phyloP scores from a whole-genome alignment of 2,329 filamentous ascomycete genomes.

The Hypoxylon rubiginosum region DNA sequence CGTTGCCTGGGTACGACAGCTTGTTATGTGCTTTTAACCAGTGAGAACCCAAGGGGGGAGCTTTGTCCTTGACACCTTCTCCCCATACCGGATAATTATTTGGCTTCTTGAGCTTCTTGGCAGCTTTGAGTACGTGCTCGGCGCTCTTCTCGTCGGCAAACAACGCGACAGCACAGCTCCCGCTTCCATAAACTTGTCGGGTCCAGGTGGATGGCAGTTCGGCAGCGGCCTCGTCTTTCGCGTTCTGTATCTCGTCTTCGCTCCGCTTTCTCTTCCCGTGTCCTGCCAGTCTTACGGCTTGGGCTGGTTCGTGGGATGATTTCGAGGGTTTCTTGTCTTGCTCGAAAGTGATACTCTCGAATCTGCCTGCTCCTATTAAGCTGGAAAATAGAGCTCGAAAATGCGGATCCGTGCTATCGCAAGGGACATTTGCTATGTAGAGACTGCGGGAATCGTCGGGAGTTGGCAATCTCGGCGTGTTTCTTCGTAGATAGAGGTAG shows the following conservation, averaged over 20 bases:
- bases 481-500: slow-evolving; percentile 87
- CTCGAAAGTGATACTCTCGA: slow-evolving; percentile 84
- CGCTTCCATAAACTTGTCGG: slow-evolving; percentile 76
- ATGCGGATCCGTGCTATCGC: slow-evolving; percentile 83
- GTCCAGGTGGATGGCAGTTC: slow-evolving; percentile 81
- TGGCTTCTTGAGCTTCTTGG: slow-evolving; percentile 71
- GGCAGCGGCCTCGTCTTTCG: slow-evolving; percentile 69
- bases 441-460: slow-evolving; percentile 82
- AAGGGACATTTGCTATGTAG: slow-evolving; percentile 90
- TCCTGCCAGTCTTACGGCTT: slow-evolving; percentile 56
- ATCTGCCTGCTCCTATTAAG: slow-evolving; percentile 81
- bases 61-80: slow-evolving; percentile 68
- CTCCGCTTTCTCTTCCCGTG: slow-evolving; percentile 66
- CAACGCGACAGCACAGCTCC: slow-evolving; percentile 82
- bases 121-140: slow-evolving; percentile 81
- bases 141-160: slow-evolving; percentile 88
- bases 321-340: slow-evolving; percentile 62
- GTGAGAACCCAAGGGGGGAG: slow-evolving; percentile 68
- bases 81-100: slow-evolving; percentile 78
- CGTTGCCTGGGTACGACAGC: slow-evolving; percentile 77
- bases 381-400: slow-evolving; percentile 81
- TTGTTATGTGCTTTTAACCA: slow-evolving; percentile 76
- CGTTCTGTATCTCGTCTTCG: slow-evolving; percentile 56
- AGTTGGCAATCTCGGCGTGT: slow-evolving; percentile 83
- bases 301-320: slow-evolving; percentile 60